Evolutionary conservation across 75 land plant species (phyloP).

Genomic region (Sequoia sempervirens): DNA sequence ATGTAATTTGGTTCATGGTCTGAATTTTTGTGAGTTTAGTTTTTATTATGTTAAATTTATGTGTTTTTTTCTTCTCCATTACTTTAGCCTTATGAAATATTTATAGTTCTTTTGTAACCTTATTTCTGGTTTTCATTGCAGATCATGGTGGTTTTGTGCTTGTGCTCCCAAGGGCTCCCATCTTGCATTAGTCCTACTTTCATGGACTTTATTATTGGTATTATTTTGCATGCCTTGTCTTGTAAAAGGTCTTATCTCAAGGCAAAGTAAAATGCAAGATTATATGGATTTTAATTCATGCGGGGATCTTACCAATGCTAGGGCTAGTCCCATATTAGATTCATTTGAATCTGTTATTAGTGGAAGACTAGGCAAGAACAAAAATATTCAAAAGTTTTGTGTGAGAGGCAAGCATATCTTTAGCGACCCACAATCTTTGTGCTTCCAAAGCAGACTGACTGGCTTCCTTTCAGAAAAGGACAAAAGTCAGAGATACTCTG

Average conservation of each 20-base stretch:
- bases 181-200: slow-evolving; percentile 8
- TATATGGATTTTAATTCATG: slow-evolving; percentile 7
- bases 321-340: background rate
- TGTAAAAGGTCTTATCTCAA: slow-evolving; percentile 5
- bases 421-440: slow-evolving; percentile 3
- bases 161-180: slow-evolving; percentile 10
- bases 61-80: background rate
- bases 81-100: background rate
- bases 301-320: background rate
- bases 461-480: background rate
- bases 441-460: background rate
- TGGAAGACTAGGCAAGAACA: background rate
- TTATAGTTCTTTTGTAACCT: background rate
- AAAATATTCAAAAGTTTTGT: background rate
- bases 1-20: background rate
- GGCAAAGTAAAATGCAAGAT: background rate
- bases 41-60: background rate
- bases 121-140: background rate
- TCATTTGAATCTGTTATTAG: background rate
- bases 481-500: background rate
- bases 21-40: background rate
- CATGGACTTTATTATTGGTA: slow-evolving; percentile 7
- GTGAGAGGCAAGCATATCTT: background rate
- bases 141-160: slow-evolving; percentile 7
- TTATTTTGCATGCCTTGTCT: slow-evolving; percentile 12